Percentiles rank a stretch among this genome's conserved stretches.
Evolutionary conservation across 1,284 basidiomycete species (phyloP).

Genomic region (Stereum hirsutum): DNA sequence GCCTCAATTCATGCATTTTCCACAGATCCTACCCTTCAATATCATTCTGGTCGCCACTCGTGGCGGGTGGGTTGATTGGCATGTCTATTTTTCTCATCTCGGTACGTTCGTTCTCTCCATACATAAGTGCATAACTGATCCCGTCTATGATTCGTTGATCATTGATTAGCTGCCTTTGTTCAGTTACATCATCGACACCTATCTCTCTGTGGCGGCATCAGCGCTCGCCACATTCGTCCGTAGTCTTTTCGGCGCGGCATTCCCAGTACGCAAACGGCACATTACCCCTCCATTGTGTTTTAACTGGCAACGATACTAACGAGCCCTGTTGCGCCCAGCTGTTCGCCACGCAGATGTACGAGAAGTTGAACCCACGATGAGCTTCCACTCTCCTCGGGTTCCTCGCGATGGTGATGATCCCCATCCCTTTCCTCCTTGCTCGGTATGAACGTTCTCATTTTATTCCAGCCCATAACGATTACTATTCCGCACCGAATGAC

Average conservation of each 20-base stretch:
- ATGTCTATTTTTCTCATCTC: constrained; percentile 2
- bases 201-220: constrained; percentile 45
- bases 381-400: constrained; percentile 47
- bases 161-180: constrained; percentile 33
- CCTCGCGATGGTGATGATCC: constrained; percentile 39
- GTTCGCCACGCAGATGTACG: constrained; percentile 47
- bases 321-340: constrained; percentile 19
- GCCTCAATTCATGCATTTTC: no score
- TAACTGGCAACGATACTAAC: constrained; percentile 10
- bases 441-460: no score
- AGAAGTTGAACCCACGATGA: constrained; percentile 39
- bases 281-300: neutral
- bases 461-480: constrained; percentile 27
- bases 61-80: constrained; percentile 3
- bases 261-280: constrained; percentile 48
- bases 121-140: neutral
- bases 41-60: constrained; percentile 2
- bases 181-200: constrained; percentile 55
- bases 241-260: constrained; percentile 46
- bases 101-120: neutral
- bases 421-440: constrained; percentile 49
- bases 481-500: constrained; percentile 2
- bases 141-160: neutral
- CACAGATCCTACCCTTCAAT: constrained; percentile 30
- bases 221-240: constrained; percentile 52